Evolutionary conservation across 2,329 filamentous ascomycete genomes (phyloP).

Genomic region (Calycina marina): DNA sequence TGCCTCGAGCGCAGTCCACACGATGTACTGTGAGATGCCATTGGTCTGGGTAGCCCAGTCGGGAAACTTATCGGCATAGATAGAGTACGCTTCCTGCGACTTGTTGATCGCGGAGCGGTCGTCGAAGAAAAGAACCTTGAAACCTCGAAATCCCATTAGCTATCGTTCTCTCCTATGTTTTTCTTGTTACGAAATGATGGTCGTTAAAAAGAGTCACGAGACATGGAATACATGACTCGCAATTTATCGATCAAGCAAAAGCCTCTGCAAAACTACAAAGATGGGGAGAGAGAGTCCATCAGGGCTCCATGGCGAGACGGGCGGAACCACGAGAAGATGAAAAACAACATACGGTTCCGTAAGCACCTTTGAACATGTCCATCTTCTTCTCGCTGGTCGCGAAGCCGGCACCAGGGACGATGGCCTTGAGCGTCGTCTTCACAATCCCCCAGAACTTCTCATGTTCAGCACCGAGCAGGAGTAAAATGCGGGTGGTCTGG

Average conservation of each 20-base stretch:
- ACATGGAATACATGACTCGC: too few relatives aligned
- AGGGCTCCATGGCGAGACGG: too few relatives aligned
- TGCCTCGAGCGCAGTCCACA: constrained; percentile 71
- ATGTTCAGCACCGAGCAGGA: constrained; percentile 72
- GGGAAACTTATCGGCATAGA: constrained; percentile 70
- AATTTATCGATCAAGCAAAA: too few relatives aligned
- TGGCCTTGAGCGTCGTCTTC: constrained; percentile 45
- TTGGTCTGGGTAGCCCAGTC: constrained; percentile 61
- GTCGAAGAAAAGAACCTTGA: constrained; percentile 69
- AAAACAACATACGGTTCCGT: constrained; percentile 57
- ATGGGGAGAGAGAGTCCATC: neutral
- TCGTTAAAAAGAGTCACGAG: too few relatives aligned
- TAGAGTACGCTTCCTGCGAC: constrained; percentile 53
- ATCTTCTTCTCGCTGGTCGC: constrained; percentile 12
- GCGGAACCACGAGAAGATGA: neutral
- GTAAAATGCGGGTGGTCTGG: constrained; percentile 63
- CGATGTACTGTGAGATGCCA: constrained; percentile 68
- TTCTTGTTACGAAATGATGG: too few relatives aligned
- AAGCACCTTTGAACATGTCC: constrained; percentile 50
- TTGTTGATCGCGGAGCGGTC: constrained; percentile 52
- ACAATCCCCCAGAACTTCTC: constrained; percentile 75
- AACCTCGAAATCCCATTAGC: too few relatives aligned
- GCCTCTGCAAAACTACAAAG: too few relatives aligned
- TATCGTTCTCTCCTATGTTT: too few relatives aligned
- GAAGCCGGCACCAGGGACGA: constrained; percentile 40